phyloP scores from a whole-genome alignment of 768 basidiomycete genomes.

The Fomitopsis serialis region DNA sequence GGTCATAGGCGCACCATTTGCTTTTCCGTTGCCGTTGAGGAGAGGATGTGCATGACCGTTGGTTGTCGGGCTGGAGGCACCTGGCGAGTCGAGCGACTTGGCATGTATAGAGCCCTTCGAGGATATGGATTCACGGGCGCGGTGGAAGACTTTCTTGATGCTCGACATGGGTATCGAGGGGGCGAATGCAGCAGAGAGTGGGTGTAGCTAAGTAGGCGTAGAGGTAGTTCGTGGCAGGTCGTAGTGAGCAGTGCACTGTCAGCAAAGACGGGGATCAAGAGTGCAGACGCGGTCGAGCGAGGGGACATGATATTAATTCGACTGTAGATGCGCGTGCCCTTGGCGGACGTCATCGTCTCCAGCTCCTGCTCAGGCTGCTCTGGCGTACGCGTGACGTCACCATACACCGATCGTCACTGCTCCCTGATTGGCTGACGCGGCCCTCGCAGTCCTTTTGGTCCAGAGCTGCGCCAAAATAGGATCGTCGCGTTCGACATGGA shows the following conservation, averaged over 20 bases:
- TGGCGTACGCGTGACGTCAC: neutral
- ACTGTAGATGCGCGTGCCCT: neutral
- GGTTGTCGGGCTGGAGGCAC: neutral
- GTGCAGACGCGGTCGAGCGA: neutral
- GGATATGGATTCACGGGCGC: neutral
- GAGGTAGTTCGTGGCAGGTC: neutral
- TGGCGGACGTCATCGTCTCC: neutral
- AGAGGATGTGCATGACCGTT: slow-evolving; percentile 9
- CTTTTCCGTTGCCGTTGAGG: slow-evolving; percentile 9
- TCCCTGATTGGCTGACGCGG: too few relatives aligned
- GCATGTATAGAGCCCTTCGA: neutral
- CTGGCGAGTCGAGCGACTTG: neutral
- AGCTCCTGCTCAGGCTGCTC: too few relatives aligned
- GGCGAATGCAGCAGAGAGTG: neutral
- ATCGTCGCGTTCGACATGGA: too few relatives aligned
- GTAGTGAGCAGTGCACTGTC: neutral
- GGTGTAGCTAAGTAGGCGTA: neutral
- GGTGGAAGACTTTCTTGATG: slow-evolving; percentile 4
- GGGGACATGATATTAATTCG: too few relatives aligned
- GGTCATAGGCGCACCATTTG: neutral
- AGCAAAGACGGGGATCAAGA: neutral
- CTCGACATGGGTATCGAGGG: neutral
- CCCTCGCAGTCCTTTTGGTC: too few relatives aligned
- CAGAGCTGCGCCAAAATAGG: too few relatives aligned
- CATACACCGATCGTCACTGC: too few relatives aligned